Base-by-base conservation (phyloP, 2,329 filamentous ascomycete genomes). In the Verticillium klebahnii region DNA sequence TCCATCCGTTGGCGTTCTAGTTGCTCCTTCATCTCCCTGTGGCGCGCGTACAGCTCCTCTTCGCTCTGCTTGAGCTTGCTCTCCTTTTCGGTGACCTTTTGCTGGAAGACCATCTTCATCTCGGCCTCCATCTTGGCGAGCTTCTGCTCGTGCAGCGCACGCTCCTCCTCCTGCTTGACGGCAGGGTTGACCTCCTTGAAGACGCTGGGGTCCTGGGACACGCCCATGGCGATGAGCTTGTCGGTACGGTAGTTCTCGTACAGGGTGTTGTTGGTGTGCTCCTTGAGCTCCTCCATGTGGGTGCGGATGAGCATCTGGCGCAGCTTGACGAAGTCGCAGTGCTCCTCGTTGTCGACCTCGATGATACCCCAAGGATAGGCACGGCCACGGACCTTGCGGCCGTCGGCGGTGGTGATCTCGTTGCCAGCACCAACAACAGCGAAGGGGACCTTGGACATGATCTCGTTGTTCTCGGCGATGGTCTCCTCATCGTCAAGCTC, bases 51-150 rank as follows among this genome's bases (percentile, higher is more conserved):
- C 63, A 99, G 83, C 84, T 99, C 95, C 78, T 99, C 95, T 80
- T 99, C 95, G 84, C 93, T 97, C 82, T 98, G 95, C 83, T 96
- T 96, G 77, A 99, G 84, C 82, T 99, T 99, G 87, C 92, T 97
- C 82, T 99, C 95, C 85, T 99, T 99, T 80, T 99, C 95, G 68
- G 92, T 89, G 36, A 99, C 95, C 90, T 99, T 99, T 78, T 99
- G 95, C 79, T 98, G 95, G 92, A 99, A 99, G 70, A 99, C 95
- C 92, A 97, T 97, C 92, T 99, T 99, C 95, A 99, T 99, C 80
- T 99, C 95, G 73, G 93, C 89, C 80, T 99, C 95, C 95, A 99
- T 99, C 92, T 99, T 99, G 78, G 94, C 92, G 71, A 99, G 92
- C 85, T 99, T 99, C 85, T 97, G 93, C 82, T 99, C 95, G 85